Base-by-base conservation (phyloP, 306 rosid genomes). In the Cicer yamashitae region DNA sequence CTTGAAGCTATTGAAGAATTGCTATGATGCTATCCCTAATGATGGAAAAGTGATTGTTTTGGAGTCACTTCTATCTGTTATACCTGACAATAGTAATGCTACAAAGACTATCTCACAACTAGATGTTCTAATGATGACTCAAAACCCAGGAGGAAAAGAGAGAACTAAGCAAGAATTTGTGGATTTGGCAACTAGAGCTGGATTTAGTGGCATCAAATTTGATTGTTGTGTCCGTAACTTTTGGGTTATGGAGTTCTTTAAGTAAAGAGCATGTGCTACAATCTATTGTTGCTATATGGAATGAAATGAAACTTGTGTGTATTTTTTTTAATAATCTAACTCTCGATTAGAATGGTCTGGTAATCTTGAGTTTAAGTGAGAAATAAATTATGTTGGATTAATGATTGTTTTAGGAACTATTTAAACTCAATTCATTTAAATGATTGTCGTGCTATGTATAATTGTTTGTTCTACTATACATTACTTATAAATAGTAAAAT, bases 241-340 rank as follows among this genome's bases (percentile, higher is more conserved):
- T 0, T 84, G 87, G 84, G 46, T 88, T 15, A 86, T 90, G 82
- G 89, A 84, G 77, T 84, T 90, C 72, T 81, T 71, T 9, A 90
- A 90, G 81, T 77, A 53, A 39, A 15, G 0, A 41, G 52, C 1
- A 10, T 4, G 12, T 62, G 25, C 6, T 13, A 30, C 34, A 3
- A 30, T 0, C 5, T 30, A 30, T 2, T 54, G 1, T 3, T 58
- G 8, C 11, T 56, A 22, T 22, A 20, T 57, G n/a, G 8, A 57
- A 20, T 41, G 6, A 8, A 8, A 41, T 5, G 45, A 41, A 25
- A 25, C 2, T 25, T 30, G 34, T 25, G 30, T 25, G 0, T 30
- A 0, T 30, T 2, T 30, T 30, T 30, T 30, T 30, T 30, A 30
- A 30, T 30, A 30, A 30, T 30, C 5, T 3, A 4, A 30, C 0